Percentiles rank a stretch among this genome's conserved stretches.
Conservation (phyloP, 108 stramenopile genomes). For the Cyclostephanos invisitatus region DNA sequence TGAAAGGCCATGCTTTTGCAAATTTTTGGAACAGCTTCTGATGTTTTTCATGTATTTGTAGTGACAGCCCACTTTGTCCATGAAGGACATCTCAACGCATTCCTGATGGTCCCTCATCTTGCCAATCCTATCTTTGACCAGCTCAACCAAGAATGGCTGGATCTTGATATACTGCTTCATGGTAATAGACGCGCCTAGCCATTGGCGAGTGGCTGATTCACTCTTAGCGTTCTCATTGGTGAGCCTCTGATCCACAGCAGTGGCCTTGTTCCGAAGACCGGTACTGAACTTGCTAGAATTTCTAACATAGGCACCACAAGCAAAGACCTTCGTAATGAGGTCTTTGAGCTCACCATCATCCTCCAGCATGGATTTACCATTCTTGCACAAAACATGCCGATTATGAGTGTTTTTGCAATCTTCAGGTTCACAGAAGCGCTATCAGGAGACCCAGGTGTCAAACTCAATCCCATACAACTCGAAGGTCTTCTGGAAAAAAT, state of each 20-base stretch:
- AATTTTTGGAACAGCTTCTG: not conserved
- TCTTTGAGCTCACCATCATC: slow-evolving; percentile 3
- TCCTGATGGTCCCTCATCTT: slow-evolving; percentile 10
- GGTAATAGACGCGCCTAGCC: slow-evolving; percentile 11
- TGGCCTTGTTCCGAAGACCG: slow-evolving; percentile 14
- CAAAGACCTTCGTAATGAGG: not conserved
- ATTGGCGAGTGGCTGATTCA: slow-evolving; percentile 17
- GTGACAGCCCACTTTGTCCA: not conserved
- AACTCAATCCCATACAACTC: slow-evolving; percentile 14
- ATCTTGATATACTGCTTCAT: slow-evolving; percentile 1
- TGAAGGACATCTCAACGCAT: slow-evolving; percentile 4
- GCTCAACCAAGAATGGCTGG: not conserved
- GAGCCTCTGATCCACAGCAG: slow-evolving; percentile 1
- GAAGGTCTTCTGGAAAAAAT: slow-evolving; percentile 9
- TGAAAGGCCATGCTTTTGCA: not conserved
- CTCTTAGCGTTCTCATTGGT: slow-evolving; percentile 14
- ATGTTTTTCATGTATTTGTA: slow-evolving; percentile 12
- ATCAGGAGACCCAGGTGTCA: too few relatives aligned
- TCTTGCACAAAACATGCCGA: not conserved
- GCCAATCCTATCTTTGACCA: not conserved
- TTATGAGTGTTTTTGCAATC: too few relatives aligned
- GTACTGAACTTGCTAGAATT: slow-evolving; percentile 14
- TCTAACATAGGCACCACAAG: slow-evolving; percentile 1
- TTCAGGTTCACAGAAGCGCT: too few relatives aligned
- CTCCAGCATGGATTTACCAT: slow-evolving; percentile 2